A percentile compares a stretch with the other conserved stretches of the same genome.
Conservation (phyloP, 225 moss, liverwort and hornwort species). For the Takakia lepidozioides region DNA sequence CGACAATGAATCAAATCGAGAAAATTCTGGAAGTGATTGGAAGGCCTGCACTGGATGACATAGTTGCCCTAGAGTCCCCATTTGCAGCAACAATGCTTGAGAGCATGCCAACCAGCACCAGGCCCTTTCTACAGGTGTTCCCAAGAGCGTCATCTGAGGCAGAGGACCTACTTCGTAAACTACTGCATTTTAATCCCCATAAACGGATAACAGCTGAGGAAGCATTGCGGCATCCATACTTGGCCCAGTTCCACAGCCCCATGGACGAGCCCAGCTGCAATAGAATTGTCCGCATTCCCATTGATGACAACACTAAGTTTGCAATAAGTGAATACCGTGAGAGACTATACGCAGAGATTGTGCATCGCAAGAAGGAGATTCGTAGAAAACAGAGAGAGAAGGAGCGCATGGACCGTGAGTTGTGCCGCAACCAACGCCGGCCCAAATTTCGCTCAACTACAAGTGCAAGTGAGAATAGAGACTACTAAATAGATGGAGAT, state of each 20-base stretch:
- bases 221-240: conserved; percentile 78
- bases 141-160: conserved; percentile 78
- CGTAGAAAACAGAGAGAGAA: conserved; percentile 68
- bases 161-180: conserved; percentile 55
- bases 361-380: conserved; percentile 79
- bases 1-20: conserved; percentile 97
- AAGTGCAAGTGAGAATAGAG: too few species aligned
- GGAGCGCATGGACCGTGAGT: conserved; percentile 52
- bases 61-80: conserved; percentile 74
- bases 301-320: conserved; percentile 96
- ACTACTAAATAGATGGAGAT: too few species aligned
- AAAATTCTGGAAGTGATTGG: conserved; percentile 93
- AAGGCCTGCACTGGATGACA: conserved; percentile 83
- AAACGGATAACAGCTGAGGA: conserved; percentile 87
- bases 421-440: conserved; percentile 53
- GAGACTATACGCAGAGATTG: conserved; percentile 72
- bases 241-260: conserved; percentile 84
- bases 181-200: conserved; percentile 88
- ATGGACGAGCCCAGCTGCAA: conserved; percentile 74
- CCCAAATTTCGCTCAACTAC: conserved; percentile 52
- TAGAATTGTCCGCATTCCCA: conserved; percentile 76
- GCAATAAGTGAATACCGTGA: conserved; percentile 89
- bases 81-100: conserved; percentile 88
- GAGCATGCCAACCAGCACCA: conserved; percentile 61
- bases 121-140: conserved; percentile 70